Percentiles rank a stretch among this genome's conserved stretches.
Conservation (phyloP, 257 asterid genomes). For the Buddleja alternifolia region DNA sequence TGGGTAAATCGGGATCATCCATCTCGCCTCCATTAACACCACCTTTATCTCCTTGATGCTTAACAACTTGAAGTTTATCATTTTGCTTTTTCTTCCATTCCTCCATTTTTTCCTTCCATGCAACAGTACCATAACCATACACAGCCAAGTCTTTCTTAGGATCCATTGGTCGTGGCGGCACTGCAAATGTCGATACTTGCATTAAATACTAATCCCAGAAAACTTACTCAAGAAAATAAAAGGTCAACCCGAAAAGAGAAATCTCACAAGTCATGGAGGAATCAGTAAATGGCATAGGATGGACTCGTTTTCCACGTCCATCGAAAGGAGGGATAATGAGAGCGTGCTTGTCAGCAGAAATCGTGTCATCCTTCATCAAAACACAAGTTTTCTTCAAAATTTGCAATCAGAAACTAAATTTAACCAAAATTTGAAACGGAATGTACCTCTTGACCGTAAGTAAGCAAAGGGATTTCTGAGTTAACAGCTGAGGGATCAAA, state of each 20-base stretch:
- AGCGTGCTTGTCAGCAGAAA: conserved; percentile 85
- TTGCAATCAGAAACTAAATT: background rate
- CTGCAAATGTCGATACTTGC: conserved; percentile 31
- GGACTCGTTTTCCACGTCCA: conserved; percentile 69
- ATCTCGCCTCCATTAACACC: conserved; percentile 56
- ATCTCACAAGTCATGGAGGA: conserved; percentile 72
- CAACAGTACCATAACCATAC: conserved; percentile 85
- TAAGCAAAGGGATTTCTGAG: conserved; percentile 80
- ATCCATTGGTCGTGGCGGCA: conserved; percentile 91
- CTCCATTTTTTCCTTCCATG: conserved; percentile 95
- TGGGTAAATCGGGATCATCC: conserved; percentile 79
- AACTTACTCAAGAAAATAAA: background rate
- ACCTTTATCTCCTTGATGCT: conserved; percentile 70
- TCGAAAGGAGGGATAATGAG: conserved; percentile 75
- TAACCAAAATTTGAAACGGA: background rate
- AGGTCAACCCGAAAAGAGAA: background rate
- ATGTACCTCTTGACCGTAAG: conserved; percentile 90
- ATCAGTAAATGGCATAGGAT: conserved; percentile 69
- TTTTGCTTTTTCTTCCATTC: conserved; percentile 88
- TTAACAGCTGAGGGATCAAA: conserved; percentile 53
- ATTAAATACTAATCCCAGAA: conserved; percentile 24
- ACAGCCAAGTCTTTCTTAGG: conserved; percentile 88
- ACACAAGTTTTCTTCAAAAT: conserved; percentile 2
- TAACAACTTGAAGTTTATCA: conserved; percentile 79
- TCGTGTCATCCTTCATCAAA: conserved; percentile 65